Evolutionary conservation across 2,329 filamentous ascomycete species (phyloP), one percentile per base, ranked within the genome.

Genomic region (Penicillium sp.): DNA sequence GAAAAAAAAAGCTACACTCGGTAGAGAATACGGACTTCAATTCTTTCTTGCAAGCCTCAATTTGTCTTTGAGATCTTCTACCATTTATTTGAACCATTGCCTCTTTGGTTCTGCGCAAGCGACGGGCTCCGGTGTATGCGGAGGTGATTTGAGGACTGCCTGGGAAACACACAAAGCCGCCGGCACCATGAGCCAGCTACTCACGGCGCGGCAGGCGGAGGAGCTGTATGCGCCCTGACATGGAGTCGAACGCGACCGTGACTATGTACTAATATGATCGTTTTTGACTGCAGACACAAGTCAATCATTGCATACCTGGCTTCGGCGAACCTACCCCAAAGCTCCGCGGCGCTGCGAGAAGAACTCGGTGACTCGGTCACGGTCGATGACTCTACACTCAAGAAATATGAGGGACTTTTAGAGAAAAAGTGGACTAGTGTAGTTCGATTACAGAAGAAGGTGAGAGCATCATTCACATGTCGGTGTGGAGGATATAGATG

Each of bases 401-500:
- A 96, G 80, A 96, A 96, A 78, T 98, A 97, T 78, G 92, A 96
- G 76, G 90, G 90, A 1, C 77, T 98, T 27, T 78, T 98, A 64
- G 93, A 98, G 82, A 97, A 96, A 84, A 98, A 98, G 81, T 98
- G 93, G 93, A 98, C 93, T 21, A 95, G 91, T 68, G 90, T 98
- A 27, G 92, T 97, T 68, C 85, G 93, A 60, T 77, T 98, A 74
- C 93, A 98, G 78, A 97, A 96, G 77, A 98, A 96, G 90, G 91
- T 90, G 76, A 50, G 48, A 46, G 48, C 26, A 26, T 27, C 26
- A 19, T 37, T 39, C 22, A 24, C 48, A 39, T 41, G 39, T 41
- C 39, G 39, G 39, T 41, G 39, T 16, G 31, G 21, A 48, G 47
- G 27, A 48, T 35, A 37, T 19, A 37, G 27, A 33, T 37, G 9